Percentiles rank a stretch among this genome's conserved stretches.
Evolutionary conservation across 1,284 basidiomycete species (phyloP).

Genomic region (Cutaneotrichosporon sp.): DNA sequence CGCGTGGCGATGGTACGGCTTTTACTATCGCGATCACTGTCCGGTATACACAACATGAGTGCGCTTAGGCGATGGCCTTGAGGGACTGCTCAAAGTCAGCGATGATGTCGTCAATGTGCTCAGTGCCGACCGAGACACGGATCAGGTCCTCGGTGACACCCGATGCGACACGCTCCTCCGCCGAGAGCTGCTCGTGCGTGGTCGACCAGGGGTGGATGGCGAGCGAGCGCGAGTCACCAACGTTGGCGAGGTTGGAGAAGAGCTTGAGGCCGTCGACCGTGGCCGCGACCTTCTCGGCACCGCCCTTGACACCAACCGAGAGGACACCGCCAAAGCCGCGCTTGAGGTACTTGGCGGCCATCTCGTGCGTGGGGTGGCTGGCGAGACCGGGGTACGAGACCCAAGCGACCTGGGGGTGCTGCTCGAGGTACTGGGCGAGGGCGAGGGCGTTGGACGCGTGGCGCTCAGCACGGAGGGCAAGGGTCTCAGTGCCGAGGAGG

Average conservation of each 20-base stretch:
- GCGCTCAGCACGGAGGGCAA: conserved; percentile 64
- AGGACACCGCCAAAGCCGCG: conserved; percentile 72
- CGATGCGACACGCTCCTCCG: conserved; percentile 65
- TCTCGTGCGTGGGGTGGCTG: conserved; percentile 63
- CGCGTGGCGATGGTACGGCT: neutral
- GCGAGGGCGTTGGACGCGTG: conserved; percentile 30
- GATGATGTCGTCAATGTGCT: conserved; percentile 79
- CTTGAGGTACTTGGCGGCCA: conserved; percentile 63
- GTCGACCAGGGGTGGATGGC: conserved; percentile 81
- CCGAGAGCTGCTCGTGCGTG: conserved; percentile 59
- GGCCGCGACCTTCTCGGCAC: conserved; percentile 61
- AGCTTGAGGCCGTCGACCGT: conserved; percentile 74
- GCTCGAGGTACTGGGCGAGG: conserved; percentile 63
- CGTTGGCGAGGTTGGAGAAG: conserved; percentile 73
- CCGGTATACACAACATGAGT: neutral
- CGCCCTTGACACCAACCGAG: conserved; percentile 76
- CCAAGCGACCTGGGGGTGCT: conserved; percentile 62
- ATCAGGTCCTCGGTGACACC: conserved; percentile 81
- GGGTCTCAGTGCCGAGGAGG: conserved; percentile 82
- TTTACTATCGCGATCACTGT: conserved; percentile 1
- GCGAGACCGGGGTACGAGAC: conserved; percentile 76
- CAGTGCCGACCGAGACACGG: conserved; percentile 76
- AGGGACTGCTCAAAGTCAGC: conserved; percentile 75
- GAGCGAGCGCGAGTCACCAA: conserved; percentile 74
- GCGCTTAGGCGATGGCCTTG: conserved; percentile 21